Base-by-base conservation (phyloP, 2,329 filamentous ascomycete species). In the Colletotrichum salicis region DNA sequence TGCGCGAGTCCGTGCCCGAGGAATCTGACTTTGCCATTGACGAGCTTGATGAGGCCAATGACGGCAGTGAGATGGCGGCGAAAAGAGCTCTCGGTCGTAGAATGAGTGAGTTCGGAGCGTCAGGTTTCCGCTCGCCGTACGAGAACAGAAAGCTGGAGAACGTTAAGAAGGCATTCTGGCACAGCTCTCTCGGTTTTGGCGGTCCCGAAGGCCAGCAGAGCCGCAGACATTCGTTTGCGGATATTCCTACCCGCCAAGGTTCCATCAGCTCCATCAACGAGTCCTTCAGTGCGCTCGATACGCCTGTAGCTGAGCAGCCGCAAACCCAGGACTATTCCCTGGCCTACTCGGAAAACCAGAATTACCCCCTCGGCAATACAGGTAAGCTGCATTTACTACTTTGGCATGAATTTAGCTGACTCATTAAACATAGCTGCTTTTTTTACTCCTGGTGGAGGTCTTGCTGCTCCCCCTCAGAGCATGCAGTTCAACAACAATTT, bases 151-250 rank as follows among this genome's bases (percentile, higher is more conserved):
- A 91, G 76, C 78, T 89, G 11, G 91, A 92, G 72, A 90, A 88
- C 75, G 84, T 92, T 10, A 92, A 91, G 80, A 92, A 90, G 76
- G 90, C 87, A 4, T 88, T 90, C 73, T 95, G 92, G 92, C 91
- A 93, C 75, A 92, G 88, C 75, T 90, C 91, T 6, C 86, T 91
- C n/a, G 90, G 89, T 1, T 93, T 93, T 78, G 87, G 88, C 56
- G 86, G 87, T 19, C 86, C 85, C 4, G 91, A 93, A 72, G 85
- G 90, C 35, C 89, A 91, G 13, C 92, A 95, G 77, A 94, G 93
- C 76, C 89, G 94, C 71, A 90, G 94, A 33, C 94, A 96, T 80
- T 96, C 94, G 1, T 94, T 96, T 78, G 94, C 90, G 63, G 91
- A 91, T 76, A 86, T 92, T 77, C 90, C 88, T 33, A 90, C 89